A percentile compares a stretch with the other conserved stretches of the same genome.
phyloP scores from a whole-genome alignment of 2,329 filamentous ascomycete species.

The Stagonosporopsis cucurbitacearum region DNA sequence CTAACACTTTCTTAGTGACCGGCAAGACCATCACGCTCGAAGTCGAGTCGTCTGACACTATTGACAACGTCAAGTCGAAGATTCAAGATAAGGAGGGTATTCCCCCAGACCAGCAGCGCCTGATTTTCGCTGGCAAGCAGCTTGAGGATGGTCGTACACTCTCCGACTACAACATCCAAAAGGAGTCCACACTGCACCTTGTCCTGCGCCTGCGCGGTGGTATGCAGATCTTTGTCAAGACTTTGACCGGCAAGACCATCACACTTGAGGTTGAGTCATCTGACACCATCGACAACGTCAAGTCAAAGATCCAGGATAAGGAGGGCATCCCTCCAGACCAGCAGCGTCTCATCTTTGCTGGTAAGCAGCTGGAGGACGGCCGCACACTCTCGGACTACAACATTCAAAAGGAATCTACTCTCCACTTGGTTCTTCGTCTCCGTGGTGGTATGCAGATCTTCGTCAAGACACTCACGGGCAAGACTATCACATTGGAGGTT shows the following conservation, averaged over 20 bases:
- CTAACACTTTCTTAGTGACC: constrained; percentile 56
- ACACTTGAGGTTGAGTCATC: constrained; percentile 72
- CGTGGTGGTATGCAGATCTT: constrained; percentile 76
- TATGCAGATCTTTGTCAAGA: constrained; percentile 70
- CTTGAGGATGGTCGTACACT: constrained; percentile 64
- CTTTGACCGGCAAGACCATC: constrained; percentile 68
- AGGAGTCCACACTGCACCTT: constrained; percentile 73
- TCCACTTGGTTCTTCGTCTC: constrained; percentile 84
- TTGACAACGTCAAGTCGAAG: too few species aligned
- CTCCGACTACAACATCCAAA: constrained; percentile 64
- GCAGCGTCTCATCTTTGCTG: constrained; percentile 94
- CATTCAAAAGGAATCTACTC: constrained; percentile 90
- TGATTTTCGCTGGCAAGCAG: constrained; percentile 66
- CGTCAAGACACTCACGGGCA: constrained; percentile 71
- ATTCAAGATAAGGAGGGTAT: too few species aligned
- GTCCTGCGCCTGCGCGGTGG: constrained; percentile 75
- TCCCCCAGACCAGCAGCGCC: too few species aligned
- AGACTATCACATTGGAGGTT: constrained; percentile 93
- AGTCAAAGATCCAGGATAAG: constrained; percentile 97
- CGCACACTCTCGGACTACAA: constrained; percentile 92
- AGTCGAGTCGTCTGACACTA: constrained; percentile 50
- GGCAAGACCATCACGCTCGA: constrained; percentile 62
- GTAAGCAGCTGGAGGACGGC: constrained; percentile 95
- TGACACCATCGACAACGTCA: constrained; percentile 95
- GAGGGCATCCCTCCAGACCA: constrained; percentile 96